Conservation (phyloP, 2,329 filamentous ascomycete species). For the Byssochlamys sp. region DNA sequence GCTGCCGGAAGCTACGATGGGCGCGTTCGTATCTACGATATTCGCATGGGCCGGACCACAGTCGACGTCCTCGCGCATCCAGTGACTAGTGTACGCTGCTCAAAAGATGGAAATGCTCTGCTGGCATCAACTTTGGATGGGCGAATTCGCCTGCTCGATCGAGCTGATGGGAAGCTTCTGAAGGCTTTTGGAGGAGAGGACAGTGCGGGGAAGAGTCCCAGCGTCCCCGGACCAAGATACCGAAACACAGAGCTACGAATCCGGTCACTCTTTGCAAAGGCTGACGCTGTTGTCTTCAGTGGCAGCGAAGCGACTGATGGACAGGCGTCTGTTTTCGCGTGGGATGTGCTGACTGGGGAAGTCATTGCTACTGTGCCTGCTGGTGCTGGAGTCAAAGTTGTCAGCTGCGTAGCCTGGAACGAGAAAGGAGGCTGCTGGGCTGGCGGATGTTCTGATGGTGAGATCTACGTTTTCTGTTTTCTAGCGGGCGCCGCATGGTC, state of each 20-base stretch:
- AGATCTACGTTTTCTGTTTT: constrained; percentile 6
- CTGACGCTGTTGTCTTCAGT: constrained; percentile 67
- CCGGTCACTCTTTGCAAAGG: constrained; percentile 63
- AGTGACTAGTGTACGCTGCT: constrained; percentile 67
- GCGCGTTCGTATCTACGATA: constrained; percentile 68
- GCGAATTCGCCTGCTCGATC: constrained; percentile 70
- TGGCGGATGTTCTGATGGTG: constrained; percentile 34
- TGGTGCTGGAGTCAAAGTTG: constrained; percentile 32
- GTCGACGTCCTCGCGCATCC: constrained; percentile 58
- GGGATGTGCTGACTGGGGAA: constrained; percentile 72
- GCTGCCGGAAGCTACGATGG: constrained; percentile 76
- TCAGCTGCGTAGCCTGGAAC: constrained; percentile 39
- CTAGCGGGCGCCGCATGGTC: neutral
- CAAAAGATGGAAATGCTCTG: constrained; percentile 62
- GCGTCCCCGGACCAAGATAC: constrained; percentile 23
- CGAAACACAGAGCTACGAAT: constrained; percentile 64
- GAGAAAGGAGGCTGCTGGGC: constrained; percentile 31
- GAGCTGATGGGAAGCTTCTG: constrained; percentile 61
- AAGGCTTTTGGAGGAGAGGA: constrained; percentile 55
- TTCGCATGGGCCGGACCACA: constrained; percentile 61
- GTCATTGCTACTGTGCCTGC: constrained; percentile 51
- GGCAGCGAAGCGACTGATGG: constrained; percentile 58
- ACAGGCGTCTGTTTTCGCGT: constrained; percentile 45
- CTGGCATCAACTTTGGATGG: constrained; percentile 69
- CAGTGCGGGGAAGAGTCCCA: constrained; percentile 28